Percentiles rank a stretch among this genome's conserved stretches.
phyloP scores from a whole-genome alignment of 176 grass and related monocot species.

The Eragrostis curvula region DNA sequence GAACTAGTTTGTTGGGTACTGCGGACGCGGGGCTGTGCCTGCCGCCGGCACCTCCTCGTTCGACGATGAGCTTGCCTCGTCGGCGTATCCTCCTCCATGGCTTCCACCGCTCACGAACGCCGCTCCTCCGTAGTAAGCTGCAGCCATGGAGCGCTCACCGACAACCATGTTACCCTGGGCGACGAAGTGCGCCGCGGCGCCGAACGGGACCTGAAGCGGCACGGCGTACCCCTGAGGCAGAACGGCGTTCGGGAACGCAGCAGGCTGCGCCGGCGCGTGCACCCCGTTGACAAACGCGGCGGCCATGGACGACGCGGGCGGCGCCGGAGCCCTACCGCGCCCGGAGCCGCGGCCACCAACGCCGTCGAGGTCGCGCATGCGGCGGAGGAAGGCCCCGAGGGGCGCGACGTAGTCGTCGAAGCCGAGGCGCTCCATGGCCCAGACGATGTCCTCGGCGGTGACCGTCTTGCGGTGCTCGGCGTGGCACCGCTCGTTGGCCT shows the following conservation, averaged over 20 bases:
- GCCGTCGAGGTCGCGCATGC: constrained; percentile 53
- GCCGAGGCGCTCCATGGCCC: constrained; percentile 72
- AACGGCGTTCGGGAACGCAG: not conserved
- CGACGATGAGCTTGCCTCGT: constrained; percentile 35
- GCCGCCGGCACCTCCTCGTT: not conserved
- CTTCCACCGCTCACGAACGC: not conserved
- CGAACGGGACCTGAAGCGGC: not conserved
- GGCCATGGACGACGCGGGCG: not conserved
- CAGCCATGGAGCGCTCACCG: not conserved
- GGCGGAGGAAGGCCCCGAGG: constrained; percentile 39
- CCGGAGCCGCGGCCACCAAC: not conserved
- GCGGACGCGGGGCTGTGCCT: not conserved
- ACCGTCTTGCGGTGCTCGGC: constrained; percentile 81
- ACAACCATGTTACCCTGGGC: not conserved
- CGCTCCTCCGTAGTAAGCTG: not conserved
- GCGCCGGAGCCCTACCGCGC: not conserved
- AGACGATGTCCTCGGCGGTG: constrained; percentile 74
- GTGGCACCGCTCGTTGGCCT: constrained; percentile 78
- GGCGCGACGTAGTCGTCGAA: constrained; percentile 71
- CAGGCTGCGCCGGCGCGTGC: not conserved
- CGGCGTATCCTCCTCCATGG: not conserved
- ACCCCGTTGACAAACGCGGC: not conserved
- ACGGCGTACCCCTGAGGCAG: not conserved
- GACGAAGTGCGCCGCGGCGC: not conserved
- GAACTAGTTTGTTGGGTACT: not conserved